phyloP scores from a whole-genome alignment of 345 rosid species.

The Geranium rotundifolium region DNA sequence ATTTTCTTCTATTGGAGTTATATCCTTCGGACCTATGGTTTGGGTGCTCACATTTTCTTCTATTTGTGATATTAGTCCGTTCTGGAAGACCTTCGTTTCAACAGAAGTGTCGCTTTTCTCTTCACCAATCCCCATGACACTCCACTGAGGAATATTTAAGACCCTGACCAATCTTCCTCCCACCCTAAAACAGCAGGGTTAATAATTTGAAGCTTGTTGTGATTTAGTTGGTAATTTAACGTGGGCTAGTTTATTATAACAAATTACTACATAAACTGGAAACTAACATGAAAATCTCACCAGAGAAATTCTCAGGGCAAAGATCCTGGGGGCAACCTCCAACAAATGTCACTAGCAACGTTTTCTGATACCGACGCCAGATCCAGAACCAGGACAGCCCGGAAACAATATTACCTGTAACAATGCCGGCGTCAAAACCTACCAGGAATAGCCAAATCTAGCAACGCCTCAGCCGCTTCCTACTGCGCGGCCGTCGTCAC shows the following conservation, averaged over 20 bases:
- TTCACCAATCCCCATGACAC: conserved; percentile 9
- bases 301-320: background rate
- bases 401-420: background rate
- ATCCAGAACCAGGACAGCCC: background rate
- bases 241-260: background rate
- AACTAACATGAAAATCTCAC: background rate
- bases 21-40: conserved; percentile 3
- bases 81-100: conserved; percentile 8
- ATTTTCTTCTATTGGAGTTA: background rate
- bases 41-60: conserved; percentile 7
- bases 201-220: background rate
- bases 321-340: background rate
- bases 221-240: background rate
- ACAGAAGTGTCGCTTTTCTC: conserved; percentile 8
- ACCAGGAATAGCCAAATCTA: background rate
- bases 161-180: conserved; percentile 12
- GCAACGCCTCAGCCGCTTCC: background rate
- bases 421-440: background rate
- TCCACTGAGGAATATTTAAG: conserved; percentile 9
- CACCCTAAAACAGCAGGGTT: conserved; percentile 4
- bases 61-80: conserved; percentile 11
- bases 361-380: background rate
- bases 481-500: too few relatives aligned
- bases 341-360: background rate
- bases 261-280: background rate